phyloP scores from a whole-genome alignment of 1,284 basidiomycete species.

The Leccinum fallax region DNA sequence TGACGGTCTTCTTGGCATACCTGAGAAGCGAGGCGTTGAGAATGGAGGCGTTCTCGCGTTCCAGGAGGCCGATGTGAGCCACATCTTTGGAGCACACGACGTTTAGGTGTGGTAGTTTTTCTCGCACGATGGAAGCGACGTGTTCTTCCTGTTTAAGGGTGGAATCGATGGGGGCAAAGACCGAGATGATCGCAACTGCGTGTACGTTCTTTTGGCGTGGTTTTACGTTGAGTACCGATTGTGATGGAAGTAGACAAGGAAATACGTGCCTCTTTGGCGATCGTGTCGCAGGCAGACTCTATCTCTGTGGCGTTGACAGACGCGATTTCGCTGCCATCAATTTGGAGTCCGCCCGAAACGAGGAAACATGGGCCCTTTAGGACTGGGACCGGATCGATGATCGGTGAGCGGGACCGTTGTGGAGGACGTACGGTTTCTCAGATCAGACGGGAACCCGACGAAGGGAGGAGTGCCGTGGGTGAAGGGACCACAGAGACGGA shows the following conservation, averaged over 20 bases:
- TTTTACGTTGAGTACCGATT: constrained; percentile 5
- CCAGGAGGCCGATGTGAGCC: constrained; percentile 56
- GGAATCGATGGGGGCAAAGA: constrained; percentile 52
- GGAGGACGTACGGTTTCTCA: constrained; percentile 31
- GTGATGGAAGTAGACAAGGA: not conserved
- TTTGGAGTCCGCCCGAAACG: constrained; percentile 51
- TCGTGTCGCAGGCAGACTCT: constrained; percentile 34
- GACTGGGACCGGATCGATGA: constrained; percentile 22
- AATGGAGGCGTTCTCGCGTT: constrained; percentile 64
- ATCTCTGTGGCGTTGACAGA: constrained; percentile 44
- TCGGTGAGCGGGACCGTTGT: not conserved
- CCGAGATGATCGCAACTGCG: constrained; percentile 50
- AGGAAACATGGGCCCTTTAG: constrained; percentile 43
- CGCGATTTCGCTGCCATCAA: constrained; percentile 51
- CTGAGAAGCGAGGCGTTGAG: constrained; percentile 62
- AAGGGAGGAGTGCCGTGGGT: constrained; percentile 43
- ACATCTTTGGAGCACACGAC: constrained; percentile 43
- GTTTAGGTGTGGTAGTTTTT: constrained; percentile 44
- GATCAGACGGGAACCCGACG: constrained; percentile 40
- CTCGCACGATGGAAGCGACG: constrained; percentile 46
- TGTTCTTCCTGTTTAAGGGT: constrained; percentile 48
- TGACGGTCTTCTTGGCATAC: constrained; percentile 55
- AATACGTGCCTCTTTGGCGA: constrained; percentile 29
- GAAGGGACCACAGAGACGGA: constrained; percentile 52
- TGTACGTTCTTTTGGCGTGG: constrained; percentile 39